Percentiles rank a stretch among this genome's conserved stretches.
phyloP scores from a whole-genome alignment of 306 rosid species.

The Cicer pinnatifidum region DNA sequence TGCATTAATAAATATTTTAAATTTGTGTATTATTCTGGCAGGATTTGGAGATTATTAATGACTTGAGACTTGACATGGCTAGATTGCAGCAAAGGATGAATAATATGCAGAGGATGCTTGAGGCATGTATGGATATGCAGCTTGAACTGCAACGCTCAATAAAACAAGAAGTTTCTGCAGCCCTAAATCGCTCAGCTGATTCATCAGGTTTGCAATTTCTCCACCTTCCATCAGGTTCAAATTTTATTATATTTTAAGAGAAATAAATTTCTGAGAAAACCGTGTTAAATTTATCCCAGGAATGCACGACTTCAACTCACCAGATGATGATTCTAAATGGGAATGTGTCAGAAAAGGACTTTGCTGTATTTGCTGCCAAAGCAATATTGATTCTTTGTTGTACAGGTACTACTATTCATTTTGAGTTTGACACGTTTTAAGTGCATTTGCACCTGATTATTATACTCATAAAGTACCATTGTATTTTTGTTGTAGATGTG shows the following conservation, averaged over 20 bases:
- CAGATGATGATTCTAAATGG: conserved; percentile 72
- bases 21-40: conserved; percentile 41
- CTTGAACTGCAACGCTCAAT: conserved; percentile 93
- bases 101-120: conserved; percentile 86
- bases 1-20: not conserved
- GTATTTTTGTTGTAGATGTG: conserved; percentile 67
- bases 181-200: conserved; percentile 69
- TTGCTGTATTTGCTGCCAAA: conserved; percentile 80
- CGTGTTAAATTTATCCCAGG: conserved; percentile 50
- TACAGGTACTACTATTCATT: conserved; percentile 74
- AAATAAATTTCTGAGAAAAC: conserved; percentile 18
- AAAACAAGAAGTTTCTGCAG: conserved; percentile 94
- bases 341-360: conserved; percentile 88
- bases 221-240: conserved; percentile 56
- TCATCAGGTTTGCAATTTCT: conserved; percentile 60
- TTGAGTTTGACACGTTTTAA: conserved; percentile 6
- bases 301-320: conserved; percentile 49
- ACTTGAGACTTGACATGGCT: conserved; percentile 91
- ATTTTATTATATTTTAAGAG: conserved; percentile 2
- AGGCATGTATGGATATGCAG: conserved; percentile 99
- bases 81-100: conserved; percentile 89
- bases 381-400: conserved; percentile 87
- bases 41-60: conserved; percentile 92
- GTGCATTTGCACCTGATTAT: conserved; percentile 9
- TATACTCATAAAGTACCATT: not conserved